These are phyloP conservation scores for Backusella psychrophila DNA, from an alignment of 192 early-diverging fungal species.

Conservation along the genomic window DNA sequence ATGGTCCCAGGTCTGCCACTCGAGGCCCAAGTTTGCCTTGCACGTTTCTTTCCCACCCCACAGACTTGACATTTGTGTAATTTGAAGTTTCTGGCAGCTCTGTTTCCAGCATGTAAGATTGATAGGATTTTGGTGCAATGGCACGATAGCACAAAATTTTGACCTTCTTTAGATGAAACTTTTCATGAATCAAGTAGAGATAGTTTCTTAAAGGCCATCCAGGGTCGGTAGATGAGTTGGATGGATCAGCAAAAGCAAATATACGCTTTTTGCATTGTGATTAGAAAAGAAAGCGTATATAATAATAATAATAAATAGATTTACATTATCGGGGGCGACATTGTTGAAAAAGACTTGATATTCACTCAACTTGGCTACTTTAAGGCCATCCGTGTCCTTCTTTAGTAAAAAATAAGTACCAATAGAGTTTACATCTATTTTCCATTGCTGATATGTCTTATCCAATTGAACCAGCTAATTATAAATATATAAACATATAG, in stretches of 20 bases:
- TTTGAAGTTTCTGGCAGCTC: slow-evolving; percentile 38
- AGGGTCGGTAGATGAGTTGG: slow-evolving; percentile 65
- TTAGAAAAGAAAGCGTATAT: not conserved
- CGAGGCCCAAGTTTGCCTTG: slow-evolving; percentile 79
- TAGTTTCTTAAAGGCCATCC: slow-evolving; percentile 96
- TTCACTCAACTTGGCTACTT: not conserved
- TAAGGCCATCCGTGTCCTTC: not conserved
- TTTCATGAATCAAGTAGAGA: slow-evolving; percentile 58
- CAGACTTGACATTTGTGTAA: slow-evolving; percentile 50
- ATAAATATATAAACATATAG: not conserved
- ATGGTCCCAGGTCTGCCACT: slow-evolving; percentile 74
- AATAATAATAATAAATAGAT: not conserved
- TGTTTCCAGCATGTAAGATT: slow-evolving; percentile 44
- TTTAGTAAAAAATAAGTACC: slow-evolving; percentile 11
- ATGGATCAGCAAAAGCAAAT: slow-evolving; percentile 89
- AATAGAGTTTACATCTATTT: not conserved
- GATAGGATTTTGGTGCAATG: slow-evolving; percentile 38
- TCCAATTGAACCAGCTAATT: not conserved
- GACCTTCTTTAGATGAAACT: slow-evolving; percentile 47
- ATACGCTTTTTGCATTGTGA: slow-evolving; percentile 28
- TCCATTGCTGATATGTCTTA: slow-evolving; percentile 5
- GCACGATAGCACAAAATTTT: slow-evolving; percentile 70
- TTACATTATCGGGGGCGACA: not conserved
- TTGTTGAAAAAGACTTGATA: slow-evolving; percentile 23
- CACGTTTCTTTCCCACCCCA: slow-evolving; percentile 93